Evolutionary conservation across 805 yeast genomes (phyloP), one percentile per base, ranked within the genome.

Genomic region (Kodamaea laetipori): DNA sequence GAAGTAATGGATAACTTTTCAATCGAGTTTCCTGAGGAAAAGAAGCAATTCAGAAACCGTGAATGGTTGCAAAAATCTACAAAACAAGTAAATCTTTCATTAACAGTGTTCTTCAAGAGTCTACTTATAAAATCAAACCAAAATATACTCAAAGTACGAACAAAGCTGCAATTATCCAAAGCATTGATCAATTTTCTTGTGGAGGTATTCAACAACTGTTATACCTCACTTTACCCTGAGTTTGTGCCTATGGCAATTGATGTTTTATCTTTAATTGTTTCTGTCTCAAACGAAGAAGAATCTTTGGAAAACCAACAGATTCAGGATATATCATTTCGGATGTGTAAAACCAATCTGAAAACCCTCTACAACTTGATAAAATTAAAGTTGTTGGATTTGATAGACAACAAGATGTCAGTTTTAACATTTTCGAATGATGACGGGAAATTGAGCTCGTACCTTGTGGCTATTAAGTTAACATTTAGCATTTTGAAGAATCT

Each of bases 51-150:
- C 31, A 44, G 67, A 36, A 53, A 57, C 3, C 41, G 45, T 12
- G 50, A 64, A n/a, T 71, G 76, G 76, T 49, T 70, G 6, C 47
- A 44, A 12, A 72, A 73, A 1, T 65, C 72, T 2, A 56, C 73
- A 1, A 63, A 61, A 37, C 71, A 69, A 49, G 57, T 70, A 36
- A 67, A 69, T 39, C 37, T 67, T 1, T 57, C 72, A 0, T 50
- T 71, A 39, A 50, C 57, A 13, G 50, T 61, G 0, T 55, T 69
- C 13, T 65, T 69, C 54, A 66, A 60, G 39, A 48, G 55, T 21
- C 35, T 69, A 3, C 44, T 68, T 7, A 44, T 60, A n/a, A 40
- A 37, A 4, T 50, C 58, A 0, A 48, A 49, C 11, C 47, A 47
- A 21, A 47, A 55, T 45, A 41, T 39, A 38, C 38, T 44, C 18